Evolutionary conservation across 2,329 filamentous ascomycete genomes (phyloP), one percentile per base, ranked within the genome.

Genomic region (Graphiopsis chlorocephala): DNA sequence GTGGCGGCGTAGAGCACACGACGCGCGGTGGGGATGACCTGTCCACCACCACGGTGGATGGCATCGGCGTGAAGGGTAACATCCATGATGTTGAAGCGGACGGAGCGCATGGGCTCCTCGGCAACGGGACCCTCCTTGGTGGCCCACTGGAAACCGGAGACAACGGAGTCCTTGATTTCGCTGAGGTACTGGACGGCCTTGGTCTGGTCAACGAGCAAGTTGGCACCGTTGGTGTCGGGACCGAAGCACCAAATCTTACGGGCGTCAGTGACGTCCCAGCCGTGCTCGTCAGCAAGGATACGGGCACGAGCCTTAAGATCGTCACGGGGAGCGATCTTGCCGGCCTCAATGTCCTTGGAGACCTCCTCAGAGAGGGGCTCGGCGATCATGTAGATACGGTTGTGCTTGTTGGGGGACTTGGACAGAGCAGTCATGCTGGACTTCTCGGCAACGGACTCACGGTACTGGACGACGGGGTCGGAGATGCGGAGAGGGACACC

Each of bases 381-480:
- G 71, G 95, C 95, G 81, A 87, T 88, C 84, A 99, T 89, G 87
- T 98, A 99, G 68, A 99, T 87, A 93, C 95, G 94, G 88, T 99
- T 99, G 91, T 99, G 95, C 92, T 99, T 99, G 91, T 99, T 99
- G 85, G 95, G 95, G 57, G 95, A 99, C 88, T 99, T 99, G 83
- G 95, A 98, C 77, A 99, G 87, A 73, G 95, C 95, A 78, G 92
- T 96, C 77, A 98, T 98, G 87, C 89, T 92, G 64, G 95, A 98
- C 79, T 88, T 88, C 76, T 71, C 86, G 74, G 82, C 82, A 77
- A 99, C 94, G 71, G 94, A 96, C 89, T 99, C 95, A 88, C 95
- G 93, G 90, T 96, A 99, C 81, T 92, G 88, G 78, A 98, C 95
- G 80, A 99, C 95, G 72, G 95, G 95, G 86, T 98, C 95, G 78